Evolutionary conservation across 306 rosid genomes (phyloP).

Genomic region (Begonia fuchsioides): DNA sequence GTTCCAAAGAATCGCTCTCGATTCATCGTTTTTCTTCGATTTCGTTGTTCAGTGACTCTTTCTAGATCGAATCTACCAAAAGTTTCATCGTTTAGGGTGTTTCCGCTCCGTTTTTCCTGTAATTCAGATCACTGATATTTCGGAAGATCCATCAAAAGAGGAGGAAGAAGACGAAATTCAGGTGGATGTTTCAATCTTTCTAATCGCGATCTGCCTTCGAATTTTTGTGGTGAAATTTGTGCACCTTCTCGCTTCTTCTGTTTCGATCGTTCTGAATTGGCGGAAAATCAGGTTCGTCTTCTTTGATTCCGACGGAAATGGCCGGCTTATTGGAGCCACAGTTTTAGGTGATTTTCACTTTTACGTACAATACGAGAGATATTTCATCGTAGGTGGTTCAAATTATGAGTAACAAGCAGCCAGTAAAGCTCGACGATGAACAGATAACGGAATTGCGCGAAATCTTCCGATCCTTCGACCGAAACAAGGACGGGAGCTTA

Average conservation of each 20-base stretch:
- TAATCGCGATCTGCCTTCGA: not conserved
- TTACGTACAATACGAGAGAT: not conserved
- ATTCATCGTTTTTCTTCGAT: not conserved
- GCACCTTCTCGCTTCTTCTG: too few relatives aligned
- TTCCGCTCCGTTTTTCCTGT: conserved; percentile 8
- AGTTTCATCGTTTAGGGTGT: not conserved
- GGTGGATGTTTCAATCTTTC: conserved; percentile 5
- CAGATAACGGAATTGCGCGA: conserved; percentile 69
- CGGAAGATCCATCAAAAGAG: conserved; percentile 10
- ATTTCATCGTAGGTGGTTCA: conserved; percentile 4
- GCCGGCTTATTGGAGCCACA: not conserved
- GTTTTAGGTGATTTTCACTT: not conserved
- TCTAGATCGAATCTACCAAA: too few relatives aligned
- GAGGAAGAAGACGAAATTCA: conserved; percentile 10
- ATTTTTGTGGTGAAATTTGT: not conserved
- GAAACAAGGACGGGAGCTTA: conserved; percentile 80
- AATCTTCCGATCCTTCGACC: conserved; percentile 74
- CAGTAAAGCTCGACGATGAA: conserved; percentile 57
- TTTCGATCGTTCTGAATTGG: not conserved
- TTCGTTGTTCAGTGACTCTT: not conserved
- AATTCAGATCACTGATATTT: conserved; percentile 8
- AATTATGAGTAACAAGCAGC: conserved; percentile 44
- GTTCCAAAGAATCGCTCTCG: not conserved
- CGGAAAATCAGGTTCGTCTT: not conserved
- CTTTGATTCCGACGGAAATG: not conserved